Base-by-base conservation (phyloP, 768 basidiomycete species). In the Calocera viscosa region DNA sequence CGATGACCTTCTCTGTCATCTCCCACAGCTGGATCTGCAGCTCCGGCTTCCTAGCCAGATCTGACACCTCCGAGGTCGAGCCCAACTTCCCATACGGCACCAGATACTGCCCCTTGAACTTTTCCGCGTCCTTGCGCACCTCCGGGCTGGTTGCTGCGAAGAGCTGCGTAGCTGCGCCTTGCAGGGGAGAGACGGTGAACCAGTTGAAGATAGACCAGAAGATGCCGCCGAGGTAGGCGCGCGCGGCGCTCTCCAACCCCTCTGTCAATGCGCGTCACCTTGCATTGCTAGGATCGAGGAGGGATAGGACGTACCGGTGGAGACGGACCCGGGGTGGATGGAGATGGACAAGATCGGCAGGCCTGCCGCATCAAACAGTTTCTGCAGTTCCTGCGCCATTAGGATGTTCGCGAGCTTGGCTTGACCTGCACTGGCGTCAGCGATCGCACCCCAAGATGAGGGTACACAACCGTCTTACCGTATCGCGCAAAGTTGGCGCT, bases 381-480 rank as follows among this genome's bases (percentile, higher is more conserved):
- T 11, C 34, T 64, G 64, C 17, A 64, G 34, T 19, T 64, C 64
- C 64, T 35, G 17, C 24, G 64, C 64, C 8, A 64, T 35, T 11
- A 64, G 26, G 5, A 64, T 33, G 26, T 64, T 64, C 24, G 40
- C 34, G 8, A 34, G 34, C 34, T 64, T 64, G 28, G 64, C 24
- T 16, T 34, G 34, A 14, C 64, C 64, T 64, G 34, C 14, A 14
- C 5, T 5, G 14, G 7, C 35, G 5, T 14, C 5, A 5, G 7
- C 35, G 14, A n/a, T n/a, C 82, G 43, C 68, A 86, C 86, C 66
- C 82, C 80, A 14, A 87, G n/a, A n/a, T n/a, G n/a, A n/a, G n/a
- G n/a, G n/a, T n/a, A n/a, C n/a, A n/a, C n/a, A n/a, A n/a, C n/a
- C 78, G 14, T n/a, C n/a, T n/a, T n/a, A n/a, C n/a, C n/a, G n/a